Percentiles rank a stretch among this genome's conserved stretches.
These are phyloP conservation scores for Trichoderma harzianum DNA, from an alignment of 2,329 filamentous ascomycete species.

Conservation along the genomic window DNA sequence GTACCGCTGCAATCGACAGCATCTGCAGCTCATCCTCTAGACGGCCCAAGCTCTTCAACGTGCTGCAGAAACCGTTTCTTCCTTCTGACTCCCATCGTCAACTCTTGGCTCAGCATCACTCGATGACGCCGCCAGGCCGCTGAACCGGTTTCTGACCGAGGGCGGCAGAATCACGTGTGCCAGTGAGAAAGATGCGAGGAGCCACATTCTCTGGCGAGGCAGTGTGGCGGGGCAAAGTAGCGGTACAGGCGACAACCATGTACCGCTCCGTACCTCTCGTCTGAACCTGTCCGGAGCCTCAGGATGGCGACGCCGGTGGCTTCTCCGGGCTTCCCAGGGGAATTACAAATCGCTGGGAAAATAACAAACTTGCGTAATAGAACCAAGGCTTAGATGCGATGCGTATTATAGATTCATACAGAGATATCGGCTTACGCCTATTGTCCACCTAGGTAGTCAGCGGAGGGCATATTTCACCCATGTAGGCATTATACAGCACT, in stretches of 20 bases:
- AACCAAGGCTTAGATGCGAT: background rate
- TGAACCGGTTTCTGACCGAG: conserved; percentile 5
- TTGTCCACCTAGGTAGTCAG: background rate
- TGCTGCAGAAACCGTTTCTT: background rate
- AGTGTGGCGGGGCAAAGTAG: conserved; percentile 15
- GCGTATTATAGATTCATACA: background rate
- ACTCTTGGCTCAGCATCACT: background rate
- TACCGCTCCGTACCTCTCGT: background rate
- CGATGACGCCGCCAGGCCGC: background rate
- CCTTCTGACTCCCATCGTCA: background rate
- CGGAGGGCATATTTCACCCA: background rate
- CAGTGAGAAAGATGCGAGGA: background rate
- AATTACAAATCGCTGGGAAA: background rate
- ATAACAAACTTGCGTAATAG: background rate
- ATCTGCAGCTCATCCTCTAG: background rate
- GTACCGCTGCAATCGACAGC: background rate
- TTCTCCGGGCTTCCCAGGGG: background rate
- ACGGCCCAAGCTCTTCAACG: background rate
- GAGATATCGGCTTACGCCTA: background rate
- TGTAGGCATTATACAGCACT: background rate
- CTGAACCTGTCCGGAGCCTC: background rate
- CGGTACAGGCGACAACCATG: background rate
- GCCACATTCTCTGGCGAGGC: conserved; percentile 3
- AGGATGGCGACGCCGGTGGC: background rate
- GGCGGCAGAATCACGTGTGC: conserved; percentile 2